Evolutionary conservation across 2,329 filamentous ascomycete species (phyloP).

Genomic region (Verticillium nonalfalfae): DNA sequence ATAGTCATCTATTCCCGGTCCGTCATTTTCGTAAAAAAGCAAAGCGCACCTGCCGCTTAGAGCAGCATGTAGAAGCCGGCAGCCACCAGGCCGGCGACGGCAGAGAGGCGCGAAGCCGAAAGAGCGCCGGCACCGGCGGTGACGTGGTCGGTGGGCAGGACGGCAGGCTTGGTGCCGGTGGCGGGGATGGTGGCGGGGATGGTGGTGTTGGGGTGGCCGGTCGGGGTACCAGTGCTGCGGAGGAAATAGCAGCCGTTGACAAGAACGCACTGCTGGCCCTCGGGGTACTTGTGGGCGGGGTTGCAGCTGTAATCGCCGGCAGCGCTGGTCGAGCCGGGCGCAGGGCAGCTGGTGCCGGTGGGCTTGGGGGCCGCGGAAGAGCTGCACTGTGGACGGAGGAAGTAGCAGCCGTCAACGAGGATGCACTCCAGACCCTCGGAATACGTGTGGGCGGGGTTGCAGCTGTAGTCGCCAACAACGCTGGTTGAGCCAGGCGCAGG

Average conservation of each 20-base stretch:
- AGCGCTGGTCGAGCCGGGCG: conserved; percentile 5
- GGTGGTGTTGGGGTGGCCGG: not conserved
- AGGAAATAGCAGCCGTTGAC: conserved; percentile 12
- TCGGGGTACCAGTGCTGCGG: not conserved
- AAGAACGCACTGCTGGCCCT: conserved; percentile 10
- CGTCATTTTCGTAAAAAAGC: no score
- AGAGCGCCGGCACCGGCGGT: not conserved
- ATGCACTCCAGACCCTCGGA: conserved; percentile 6
- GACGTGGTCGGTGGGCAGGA: not conserved
- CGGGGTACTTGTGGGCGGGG: conserved; percentile 14
- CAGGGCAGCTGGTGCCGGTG: conserved; percentile 1
- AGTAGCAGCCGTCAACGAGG: conserved; percentile 5
- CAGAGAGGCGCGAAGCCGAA: not conserved
- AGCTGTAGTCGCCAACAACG: conserved; percentile 11
- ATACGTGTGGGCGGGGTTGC: conserved; percentile 14
- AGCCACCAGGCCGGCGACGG: not conserved
- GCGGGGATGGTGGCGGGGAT: not conserved
- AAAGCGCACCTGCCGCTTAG: not conserved
- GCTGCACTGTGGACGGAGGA: not conserved
- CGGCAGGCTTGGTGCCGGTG: not conserved
- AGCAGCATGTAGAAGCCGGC: not conserved
- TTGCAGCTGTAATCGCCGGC: conserved; percentile 14
- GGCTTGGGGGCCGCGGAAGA: not conserved
- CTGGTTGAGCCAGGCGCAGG: conserved; percentile 5
- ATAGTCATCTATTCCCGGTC: no score